Base-by-base conservation (phyloP, 2,329 filamentous ascomycete species). In the Fusarium equiseti region DNA sequence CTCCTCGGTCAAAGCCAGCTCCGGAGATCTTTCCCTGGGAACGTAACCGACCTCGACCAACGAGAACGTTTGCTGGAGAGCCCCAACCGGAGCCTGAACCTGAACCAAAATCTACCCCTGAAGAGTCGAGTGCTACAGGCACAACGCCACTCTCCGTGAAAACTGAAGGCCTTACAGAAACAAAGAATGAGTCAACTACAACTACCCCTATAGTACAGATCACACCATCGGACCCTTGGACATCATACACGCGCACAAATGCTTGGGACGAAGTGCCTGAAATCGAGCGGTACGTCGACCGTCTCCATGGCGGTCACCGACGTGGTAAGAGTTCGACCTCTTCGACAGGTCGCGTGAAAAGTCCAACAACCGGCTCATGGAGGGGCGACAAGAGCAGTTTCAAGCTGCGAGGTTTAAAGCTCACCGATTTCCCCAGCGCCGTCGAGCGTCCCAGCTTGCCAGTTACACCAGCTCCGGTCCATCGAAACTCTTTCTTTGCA, bases 21-120 rank as follows among this genome's bases (percentile, higher is more conserved):
- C 86, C 87, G 50, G 86, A 90, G 5, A 90, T 98, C 51, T 99
- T 99, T 79, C 96, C 96, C 1, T 99, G 96, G 96, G 96, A 99
- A 79, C 82, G 81, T 44, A 83, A 90, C 62, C 88, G 88, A 66
- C 86, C 91, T 15, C 88, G 85, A 74, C 82, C 89, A 8, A 83
- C 88, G 15, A 88, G 93, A 71, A 85, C 90, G 15, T 96, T 95
- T 75, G 70, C 61, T 26, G 65, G 67, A 27, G 64, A 70, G 31
- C 67, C 76, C n/a, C 55, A 73, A 44, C 59, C 52, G 42, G 63
- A 48, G 15, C 51, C 55, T 51, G 52, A 45, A 44, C 56, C 54
- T 12, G 52, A 54, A 24, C 52, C 50, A 52, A 52, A n/a, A 13
- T 29, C 52, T 35, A 42, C 49, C 6, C 27, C 42, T 32, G 51